phyloP scores from a whole-genome alignment of 345 rosid genomes.

The Boechera stricta region DNA sequence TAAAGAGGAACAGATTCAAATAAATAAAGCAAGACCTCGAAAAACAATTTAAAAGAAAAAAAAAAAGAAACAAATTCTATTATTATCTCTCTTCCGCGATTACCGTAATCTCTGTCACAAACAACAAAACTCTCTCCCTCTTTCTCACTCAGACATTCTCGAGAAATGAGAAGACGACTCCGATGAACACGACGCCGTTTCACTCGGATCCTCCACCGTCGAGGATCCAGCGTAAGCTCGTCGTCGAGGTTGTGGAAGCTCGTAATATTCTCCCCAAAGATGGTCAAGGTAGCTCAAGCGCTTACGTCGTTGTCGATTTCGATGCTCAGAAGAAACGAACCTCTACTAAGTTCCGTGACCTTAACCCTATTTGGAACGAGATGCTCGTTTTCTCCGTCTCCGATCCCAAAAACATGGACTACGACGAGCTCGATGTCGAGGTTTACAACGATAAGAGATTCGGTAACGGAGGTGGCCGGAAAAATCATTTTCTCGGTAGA shows the following conservation, averaged over 20 bases:
- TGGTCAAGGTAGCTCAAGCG: conserved; percentile 95
- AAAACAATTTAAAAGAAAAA: no score
- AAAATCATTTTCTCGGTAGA: conserved; percentile 88
- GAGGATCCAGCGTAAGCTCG: conserved; percentile 55
- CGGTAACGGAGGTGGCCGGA: conserved; percentile 81
- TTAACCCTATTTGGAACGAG: conserved; percentile 94
- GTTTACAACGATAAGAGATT: conserved; percentile 78
- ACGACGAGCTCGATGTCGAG: conserved; percentile 83
- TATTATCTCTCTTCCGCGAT: conserved; percentile 40
- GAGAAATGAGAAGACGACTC: conserved; percentile 19
- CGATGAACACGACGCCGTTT: conserved; percentile 53
- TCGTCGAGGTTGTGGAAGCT: conserved; percentile 78
- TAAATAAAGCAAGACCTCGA: conserved; percentile 31
- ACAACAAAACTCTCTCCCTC: conserved; percentile 19
- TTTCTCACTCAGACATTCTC: conserved; percentile 5
- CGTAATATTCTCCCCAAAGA: conserved; percentile 90
- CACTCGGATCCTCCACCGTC: conserved; percentile 49
- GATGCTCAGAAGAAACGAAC: conserved; percentile 81
- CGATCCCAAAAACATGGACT: conserved; percentile 73
- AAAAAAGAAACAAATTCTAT: no score
- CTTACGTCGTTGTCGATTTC: conserved; percentile 81
- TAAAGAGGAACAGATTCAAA: conserved; percentile 42
- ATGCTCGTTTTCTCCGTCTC: conserved; percentile 75
- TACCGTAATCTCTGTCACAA: conserved; percentile 43
- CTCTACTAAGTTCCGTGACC: conserved; percentile 72